Evolutionary conservation across 2,329 filamentous ascomycete genomes (phyloP).

Genomic region (Claviceps arundinis): DNA sequence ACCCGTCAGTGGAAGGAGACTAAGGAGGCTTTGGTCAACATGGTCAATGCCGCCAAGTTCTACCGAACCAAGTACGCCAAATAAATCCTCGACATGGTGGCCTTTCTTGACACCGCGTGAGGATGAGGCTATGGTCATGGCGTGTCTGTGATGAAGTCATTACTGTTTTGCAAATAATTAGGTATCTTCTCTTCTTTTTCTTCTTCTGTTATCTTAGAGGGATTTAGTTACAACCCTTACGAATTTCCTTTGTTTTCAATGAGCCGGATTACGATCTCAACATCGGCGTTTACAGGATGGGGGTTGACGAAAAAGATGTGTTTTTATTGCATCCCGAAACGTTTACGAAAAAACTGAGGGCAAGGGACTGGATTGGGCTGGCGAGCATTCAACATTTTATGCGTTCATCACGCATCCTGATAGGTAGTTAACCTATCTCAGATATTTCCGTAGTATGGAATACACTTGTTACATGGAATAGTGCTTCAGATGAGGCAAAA

Average conservation of each 20-base stretch:
- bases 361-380: slow-evolving; percentile 11
- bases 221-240: slow-evolving; percentile 3
- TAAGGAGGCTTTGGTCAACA: slow-evolving; percentile 88
- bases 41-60: slow-evolving; percentile 96
- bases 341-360: slow-evolving; percentile 18
- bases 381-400: slow-evolving; percentile 28
- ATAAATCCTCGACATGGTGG: slow-evolving; percentile 24
- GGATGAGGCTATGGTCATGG: slow-evolving; percentile 6
- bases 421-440: slow-evolving; percentile 14
- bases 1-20: slow-evolving; percentile 98
- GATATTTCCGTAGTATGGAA: slow-evolving; percentile 13
- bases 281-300: slow-evolving; percentile 38
- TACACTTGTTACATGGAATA: too few species aligned
- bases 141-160: slow-evolving; percentile 1
- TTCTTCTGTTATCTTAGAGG: background rate
- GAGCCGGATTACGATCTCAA: slow-evolving; percentile 40
- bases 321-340: slow-evolving; percentile 23
- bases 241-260: slow-evolving; percentile 17
- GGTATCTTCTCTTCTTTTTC: slow-evolving; percentile 13
- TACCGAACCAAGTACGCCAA: slow-evolving; percentile 83
- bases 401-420: slow-evolving; percentile 17
- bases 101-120: slow-evolving; percentile 8
- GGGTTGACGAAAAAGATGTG: slow-evolving; percentile 21
- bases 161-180: slow-evolving; percentile 19
- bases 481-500: too few species aligned